phyloP scores from a whole-genome alignment of 495 filamentous ascomycete species.

The Lasiosphaeriaceae sp. region DNA sequence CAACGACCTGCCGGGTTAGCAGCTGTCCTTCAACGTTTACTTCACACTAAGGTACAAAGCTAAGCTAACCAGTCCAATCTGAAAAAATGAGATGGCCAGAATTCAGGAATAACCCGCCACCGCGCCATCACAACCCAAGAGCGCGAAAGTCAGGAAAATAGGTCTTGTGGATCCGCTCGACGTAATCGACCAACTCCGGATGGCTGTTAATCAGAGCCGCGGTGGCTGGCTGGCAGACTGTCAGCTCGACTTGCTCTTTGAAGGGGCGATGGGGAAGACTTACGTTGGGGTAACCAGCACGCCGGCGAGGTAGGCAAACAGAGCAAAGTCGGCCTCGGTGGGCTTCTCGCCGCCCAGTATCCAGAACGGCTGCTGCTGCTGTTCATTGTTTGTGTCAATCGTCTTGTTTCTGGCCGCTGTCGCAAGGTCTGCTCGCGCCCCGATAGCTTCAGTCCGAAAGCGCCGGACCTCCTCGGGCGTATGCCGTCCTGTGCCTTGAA shows the following conservation, averaged over 20 bases:
- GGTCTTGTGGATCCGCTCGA: slow-evolving; percentile 15
- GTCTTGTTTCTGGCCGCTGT: slow-evolving; percentile 21
- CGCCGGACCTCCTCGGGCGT: slow-evolving; percentile 36
- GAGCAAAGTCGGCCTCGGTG: slow-evolving; percentile 47
- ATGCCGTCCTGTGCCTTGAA: slow-evolving; percentile 49
- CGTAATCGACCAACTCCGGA: slow-evolving; percentile 11
- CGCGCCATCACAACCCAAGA: not conserved
- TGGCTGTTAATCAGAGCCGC: slow-evolving; percentile 9
- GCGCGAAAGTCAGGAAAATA: slow-evolving; percentile 15
- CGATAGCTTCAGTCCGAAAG: slow-evolving; percentile 44
- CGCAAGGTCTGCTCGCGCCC: slow-evolving; percentile 31
- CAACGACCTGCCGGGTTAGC: too few relatives aligned
- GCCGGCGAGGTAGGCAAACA: slow-evolving; percentile 50
- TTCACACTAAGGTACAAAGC: too few relatives aligned
- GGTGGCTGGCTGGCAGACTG: slow-evolving; percentile 9
- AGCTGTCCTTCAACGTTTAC: too few relatives aligned
- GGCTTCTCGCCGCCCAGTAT: slow-evolving; percentile 46
- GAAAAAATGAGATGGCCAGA: too few relatives aligned
- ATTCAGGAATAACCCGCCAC: not conserved
- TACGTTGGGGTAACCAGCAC: slow-evolving; percentile 27
- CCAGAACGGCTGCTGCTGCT: slow-evolving; percentile 38
- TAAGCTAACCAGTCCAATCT: not conserved
- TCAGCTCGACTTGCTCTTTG: not conserved
- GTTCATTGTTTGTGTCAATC: not conserved
- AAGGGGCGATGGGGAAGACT: not conserved